Evolutionary conservation across 2,329 filamentous ascomycete genomes (phyloP), one percentile per base, ranked within the genome.

Genomic region (Trichoderma endophyticum): DNA sequence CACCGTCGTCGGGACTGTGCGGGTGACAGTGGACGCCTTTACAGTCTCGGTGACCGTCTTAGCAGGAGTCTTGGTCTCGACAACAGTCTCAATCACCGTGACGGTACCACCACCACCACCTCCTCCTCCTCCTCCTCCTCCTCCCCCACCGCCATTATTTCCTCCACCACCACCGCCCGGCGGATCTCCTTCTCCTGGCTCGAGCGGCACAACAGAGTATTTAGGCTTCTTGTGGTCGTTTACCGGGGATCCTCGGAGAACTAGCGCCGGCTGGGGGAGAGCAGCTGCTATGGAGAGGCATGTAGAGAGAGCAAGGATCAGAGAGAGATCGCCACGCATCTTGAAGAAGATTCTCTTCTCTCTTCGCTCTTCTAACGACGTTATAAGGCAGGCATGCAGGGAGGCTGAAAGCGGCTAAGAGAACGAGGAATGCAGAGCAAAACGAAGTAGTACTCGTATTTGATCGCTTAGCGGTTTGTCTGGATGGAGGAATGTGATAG

Each of bases 121-220:
- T 30, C 69, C 71, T 43, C 72, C 72, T 26, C 71, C 60, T 63
- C 62, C 60, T 9, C 72, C 65, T 12, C 73, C 72, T 11, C 72
- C 71, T n/a, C 57, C 68, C 18, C 62, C 73, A 21, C 57, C 68
- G 24, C 63, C 73, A 18, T 67, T 71, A 18, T 68, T 73, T n/a
- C 63, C 66, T 26, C 74, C 73, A 11, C 59, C 70, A 6, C 71
- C 73, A 11, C 74, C 72, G 72, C 76, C 73, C 69, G 73, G 75
- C 39, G 36, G 36, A 18, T 76, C 76, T 26, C 76, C 75, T 21
- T 74, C 76, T 9, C 71, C 73, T 6, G 76, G 81, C 64, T 82
- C 81, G n/a, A 83, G 74, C 15, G 81, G 81, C 6, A 84, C 81
- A 34, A 84, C 80, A 3, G 81, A 82, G 63, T 83, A 84, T 26